These are phyloP conservation scores for Podospora pseudoanserina DNA, from an alignment of 495 filamentous ascomycete genomes.

Conservation along the genomic window DNA sequence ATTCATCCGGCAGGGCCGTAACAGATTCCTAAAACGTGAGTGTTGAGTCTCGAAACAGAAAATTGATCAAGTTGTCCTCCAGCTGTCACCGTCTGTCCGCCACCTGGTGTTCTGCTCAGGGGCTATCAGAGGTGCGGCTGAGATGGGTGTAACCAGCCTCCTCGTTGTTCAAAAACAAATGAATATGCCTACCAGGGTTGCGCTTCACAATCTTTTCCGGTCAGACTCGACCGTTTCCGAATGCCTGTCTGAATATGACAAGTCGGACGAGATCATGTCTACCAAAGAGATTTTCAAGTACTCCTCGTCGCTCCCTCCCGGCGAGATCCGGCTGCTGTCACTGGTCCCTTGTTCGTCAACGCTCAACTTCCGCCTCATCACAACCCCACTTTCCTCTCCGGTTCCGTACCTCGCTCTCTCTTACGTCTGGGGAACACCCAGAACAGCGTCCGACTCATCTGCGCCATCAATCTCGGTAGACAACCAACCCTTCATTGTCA, in stretches of 20 bases:
- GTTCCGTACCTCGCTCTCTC: not conserved
- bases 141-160: not conserved
- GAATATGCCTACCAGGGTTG: not conserved
- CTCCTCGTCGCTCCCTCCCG: not conserved
- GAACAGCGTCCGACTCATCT: not conserved
- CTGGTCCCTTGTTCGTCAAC: not conserved
- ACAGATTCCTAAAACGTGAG: no score
- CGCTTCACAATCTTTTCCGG: not conserved
- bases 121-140: not conserved
- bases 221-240: no score
- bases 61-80: no score
- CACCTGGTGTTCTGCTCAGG: not conserved
- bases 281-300: not conserved
- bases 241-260: no score
- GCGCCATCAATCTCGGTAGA: not conserved
- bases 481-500: not conserved
- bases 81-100: not conserved
- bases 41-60: not conserved
- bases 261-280: not conserved
- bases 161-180: not conserved
- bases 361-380: slow-evolving; percentile 2
- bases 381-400: not conserved
- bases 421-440: slow-evolving; percentile 1
- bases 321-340: slow-evolving; percentile 2
- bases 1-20: no score